Percentiles rank a stretch among this genome's conserved stretches.
Conservation (phyloP, 1,139 yeast genomes). For the Nematodospora anomalae region DNA sequence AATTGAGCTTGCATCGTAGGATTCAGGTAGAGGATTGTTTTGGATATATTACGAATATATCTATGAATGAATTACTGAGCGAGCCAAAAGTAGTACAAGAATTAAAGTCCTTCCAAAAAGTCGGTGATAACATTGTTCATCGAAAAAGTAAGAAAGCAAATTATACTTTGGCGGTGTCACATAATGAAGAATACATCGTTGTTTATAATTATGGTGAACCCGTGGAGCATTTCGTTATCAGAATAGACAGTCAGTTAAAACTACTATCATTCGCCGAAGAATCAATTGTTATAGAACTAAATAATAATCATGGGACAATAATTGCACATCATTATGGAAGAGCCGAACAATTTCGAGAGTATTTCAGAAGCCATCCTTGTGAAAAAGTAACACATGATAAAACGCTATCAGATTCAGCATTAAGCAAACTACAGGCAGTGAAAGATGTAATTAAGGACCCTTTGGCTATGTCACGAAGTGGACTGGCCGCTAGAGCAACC, state of each 20-base stretch:
- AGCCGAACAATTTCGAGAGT: constrained; percentile 14
- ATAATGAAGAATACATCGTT: constrained; percentile 12
- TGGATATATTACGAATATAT: constrained; percentile 4
- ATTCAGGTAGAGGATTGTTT: constrained; percentile 9
- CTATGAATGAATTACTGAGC: background rate
- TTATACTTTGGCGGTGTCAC: constrained; percentile 11
- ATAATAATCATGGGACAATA: constrained; percentile 8
- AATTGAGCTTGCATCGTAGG: background rate
- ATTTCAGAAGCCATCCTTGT: constrained; percentile 11
- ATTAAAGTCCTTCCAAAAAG: constrained; percentile 8
- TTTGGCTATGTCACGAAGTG: background rate
- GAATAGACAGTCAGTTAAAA: constrained; percentile 13
- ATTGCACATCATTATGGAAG: constrained; percentile 13
- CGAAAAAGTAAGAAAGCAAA: background rate
- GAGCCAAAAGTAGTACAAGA: constrained; percentile 5
- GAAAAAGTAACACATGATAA: constrained; percentile 11
- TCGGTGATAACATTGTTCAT: constrained; percentile 1
- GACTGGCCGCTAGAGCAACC: constrained; percentile 3
- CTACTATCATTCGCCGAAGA: constrained; percentile 12
- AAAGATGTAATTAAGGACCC: constrained; percentile 4
- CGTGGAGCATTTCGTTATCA: constrained; percentile 9
- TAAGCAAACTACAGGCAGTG: constrained; percentile 1
- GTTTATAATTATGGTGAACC: constrained; percentile 9
- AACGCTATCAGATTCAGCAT: constrained; percentile 8
- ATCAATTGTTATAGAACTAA: constrained; percentile 12